Evolutionary conservation across 371 early-diverging fungal genomes (phyloP).

Genomic region (Lichtheimia ornata): DNA sequence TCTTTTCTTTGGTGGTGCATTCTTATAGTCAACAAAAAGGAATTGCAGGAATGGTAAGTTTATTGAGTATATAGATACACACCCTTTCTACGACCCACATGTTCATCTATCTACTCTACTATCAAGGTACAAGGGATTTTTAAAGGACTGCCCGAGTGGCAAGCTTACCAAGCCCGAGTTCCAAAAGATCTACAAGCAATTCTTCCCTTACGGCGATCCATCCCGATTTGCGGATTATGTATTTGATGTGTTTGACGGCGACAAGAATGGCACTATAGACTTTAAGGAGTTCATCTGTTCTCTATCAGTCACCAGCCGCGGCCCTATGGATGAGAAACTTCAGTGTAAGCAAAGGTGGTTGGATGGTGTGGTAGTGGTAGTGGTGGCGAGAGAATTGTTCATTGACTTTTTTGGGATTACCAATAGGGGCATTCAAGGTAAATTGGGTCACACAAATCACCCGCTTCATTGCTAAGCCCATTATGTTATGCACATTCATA

Average conservation of each 20-base stretch:
- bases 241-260: slow-evolving; percentile 87
- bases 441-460: neutral
- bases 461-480: no score
- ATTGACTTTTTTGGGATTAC: no score
- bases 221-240: slow-evolving; percentile 91
- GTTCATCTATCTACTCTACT: no score
- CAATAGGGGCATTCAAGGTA: slow-evolving; percentile 49
- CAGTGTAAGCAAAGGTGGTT: slow-evolving; percentile 54
- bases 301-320: slow-evolving; percentile 85
- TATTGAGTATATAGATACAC: neutral
- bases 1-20: neutral
- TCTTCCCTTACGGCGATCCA: slow-evolving; percentile 96
- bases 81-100: neutral
- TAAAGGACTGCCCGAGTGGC: slow-evolving; percentile 90
- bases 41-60: slow-evolving; percentile 89
- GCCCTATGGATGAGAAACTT: slow-evolving; percentile 85
- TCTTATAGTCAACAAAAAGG: slow-evolving; percentile 84
- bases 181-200: slow-evolving; percentile 92
- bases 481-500: no score
- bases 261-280: slow-evolving; percentile 87
- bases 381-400: no score
- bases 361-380: no score
- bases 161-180: slow-evolving; percentile 85
- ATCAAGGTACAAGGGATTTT: slow-evolving; percentile 90
- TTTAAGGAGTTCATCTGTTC: slow-evolving; percentile 93